Percentiles rank a stretch among this genome's conserved stretches.
Evolutionary conservation across 2,329 filamentous ascomycete species (phyloP).

Genomic region (Cadophora sp.): DNA sequence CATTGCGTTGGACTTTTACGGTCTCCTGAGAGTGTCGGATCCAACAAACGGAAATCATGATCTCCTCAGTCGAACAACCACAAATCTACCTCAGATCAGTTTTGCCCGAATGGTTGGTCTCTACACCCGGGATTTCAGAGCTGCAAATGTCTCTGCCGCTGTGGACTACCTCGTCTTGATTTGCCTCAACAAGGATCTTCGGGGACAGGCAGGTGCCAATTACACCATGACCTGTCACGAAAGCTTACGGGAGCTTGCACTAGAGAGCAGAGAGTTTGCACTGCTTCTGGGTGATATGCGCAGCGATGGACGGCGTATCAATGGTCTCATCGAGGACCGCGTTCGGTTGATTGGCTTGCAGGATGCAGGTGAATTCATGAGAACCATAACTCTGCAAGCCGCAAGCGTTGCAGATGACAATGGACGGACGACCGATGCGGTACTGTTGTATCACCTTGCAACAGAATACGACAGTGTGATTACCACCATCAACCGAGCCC

Average conservation of each 20-base stretch:
- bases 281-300: slow-evolving; percentile 91
- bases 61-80: slow-evolving; percentile 68
- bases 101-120: slow-evolving; percentile 93
- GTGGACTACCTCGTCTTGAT: slow-evolving; percentile 93
- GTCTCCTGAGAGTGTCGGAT: slow-evolving; percentile 85
- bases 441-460: slow-evolving; percentile 91
- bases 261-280: slow-evolving; percentile 97
- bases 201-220: slow-evolving; percentile 73
- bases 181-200: slow-evolving; percentile 87
- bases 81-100: slow-evolving; percentile 82
- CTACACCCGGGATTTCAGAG: slow-evolving; percentile 95
- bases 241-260: slow-evolving; percentile 87
- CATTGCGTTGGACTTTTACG: slow-evolving; percentile 87
- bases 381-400: slow-evolving; percentile 90
- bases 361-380: slow-evolving; percentile 84
- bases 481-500: slow-evolving; percentile 83
- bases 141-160: slow-evolving; percentile 85
- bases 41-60: slow-evolving; percentile 78
- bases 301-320: slow-evolving; percentile 82
- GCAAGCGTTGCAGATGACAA: slow-evolving; percentile 94
- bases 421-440: slow-evolving; percentile 90
- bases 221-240: slow-evolving; percentile 89
- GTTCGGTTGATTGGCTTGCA: slow-evolving; percentile 80
- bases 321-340: slow-evolving; percentile 86
- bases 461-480: slow-evolving; percentile 97